phyloP scores from a whole-genome alignment of 2,329 filamentous ascomycete species.

The Penicillium sclerotigenum region DNA sequence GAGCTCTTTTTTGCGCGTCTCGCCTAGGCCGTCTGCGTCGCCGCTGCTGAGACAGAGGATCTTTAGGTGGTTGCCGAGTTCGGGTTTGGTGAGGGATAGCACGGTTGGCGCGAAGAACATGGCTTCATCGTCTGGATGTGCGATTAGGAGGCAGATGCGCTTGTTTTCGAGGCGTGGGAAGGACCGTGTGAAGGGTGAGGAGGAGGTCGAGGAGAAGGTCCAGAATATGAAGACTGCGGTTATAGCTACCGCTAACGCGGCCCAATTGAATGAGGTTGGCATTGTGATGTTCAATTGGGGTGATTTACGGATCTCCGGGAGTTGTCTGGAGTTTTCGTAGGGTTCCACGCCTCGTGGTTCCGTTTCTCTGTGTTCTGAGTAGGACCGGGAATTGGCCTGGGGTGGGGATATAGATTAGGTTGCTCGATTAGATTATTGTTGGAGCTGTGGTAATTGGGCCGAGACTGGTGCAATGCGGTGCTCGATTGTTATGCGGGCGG shows the following conservation, averaged over 20 bases:
- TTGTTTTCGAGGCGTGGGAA: conserved; percentile 70
- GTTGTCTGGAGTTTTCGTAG: neutral
- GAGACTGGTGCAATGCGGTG: neutral
- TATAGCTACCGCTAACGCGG: conserved; percentile 36
- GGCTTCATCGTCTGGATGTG: conserved; percentile 96
- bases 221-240: conserved; percentile 45
- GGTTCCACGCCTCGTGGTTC: neutral
- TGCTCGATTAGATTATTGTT: neutral
- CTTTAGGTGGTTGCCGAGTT: conserved; percentile 83
- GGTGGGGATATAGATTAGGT: neutral
- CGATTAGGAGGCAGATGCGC: conserved; percentile 87
- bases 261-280: conserved; percentile 21
- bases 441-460: neutral
- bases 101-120: conserved; percentile 98
- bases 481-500: neutral
- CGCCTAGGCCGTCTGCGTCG: conserved; percentile 81
- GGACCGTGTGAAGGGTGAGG: conserved; percentile 38
- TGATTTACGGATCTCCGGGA: neutral
- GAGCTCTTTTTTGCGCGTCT: conserved; percentile 78
- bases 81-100: conserved; percentile 74
- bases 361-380: neutral
- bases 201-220: conserved; percentile 40
- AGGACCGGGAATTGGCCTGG: neutral
- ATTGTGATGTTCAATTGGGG: conserved; percentile 10
- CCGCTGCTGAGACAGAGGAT: conserved; percentile 90